Conservation (phyloP, 208 protist genomes). For the Trypanosoma avium region DNA sequence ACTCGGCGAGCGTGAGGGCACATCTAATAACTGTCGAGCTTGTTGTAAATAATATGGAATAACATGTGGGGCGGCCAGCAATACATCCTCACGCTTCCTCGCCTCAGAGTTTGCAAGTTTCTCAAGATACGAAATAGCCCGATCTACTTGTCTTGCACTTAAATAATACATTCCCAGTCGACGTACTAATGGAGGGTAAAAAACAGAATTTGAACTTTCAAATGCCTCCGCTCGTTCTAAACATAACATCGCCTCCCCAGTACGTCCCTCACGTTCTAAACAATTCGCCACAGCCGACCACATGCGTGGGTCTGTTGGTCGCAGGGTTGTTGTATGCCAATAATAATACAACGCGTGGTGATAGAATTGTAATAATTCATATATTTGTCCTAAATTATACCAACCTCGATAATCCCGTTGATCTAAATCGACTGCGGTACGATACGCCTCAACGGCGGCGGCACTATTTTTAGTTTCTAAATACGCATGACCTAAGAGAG, state of each 20-base stretch:
- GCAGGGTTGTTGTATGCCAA: slow-evolving; percentile 88
- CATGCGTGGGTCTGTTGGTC: slow-evolving; percentile 96
- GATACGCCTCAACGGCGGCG: slow-evolving; percentile 95
- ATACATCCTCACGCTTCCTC: slow-evolving; percentile 42
- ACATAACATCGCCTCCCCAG: slow-evolving; percentile 65
- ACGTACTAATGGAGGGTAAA: slow-evolving; percentile 68
- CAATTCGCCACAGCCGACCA: slow-evolving; percentile 83
- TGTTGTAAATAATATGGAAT: slow-evolving; percentile 61
- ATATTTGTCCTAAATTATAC: slow-evolving; percentile 98
- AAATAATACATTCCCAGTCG: slow-evolving; percentile 75
- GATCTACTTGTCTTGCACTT: slow-evolving; percentile 32
- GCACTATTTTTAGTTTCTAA: slow-evolving; percentile 95
- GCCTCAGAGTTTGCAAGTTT: slow-evolving; percentile 51
- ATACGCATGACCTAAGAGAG: slow-evolving; percentile 97
- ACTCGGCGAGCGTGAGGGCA: slow-evolving; percentile 49
- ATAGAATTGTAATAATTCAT: slow-evolving; percentile 95
- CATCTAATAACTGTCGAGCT: slow-evolving; percentile 46
- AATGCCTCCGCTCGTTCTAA: slow-evolving; percentile 73
- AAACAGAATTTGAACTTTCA: slow-evolving; percentile 37
- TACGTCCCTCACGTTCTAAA: slow-evolving; percentile 74
- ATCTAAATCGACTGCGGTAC: slow-evolving; percentile 93
- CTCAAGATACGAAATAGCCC: slow-evolving; percentile 65
- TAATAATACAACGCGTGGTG: slow-evolving; percentile 97
- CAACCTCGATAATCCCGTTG: slow-evolving; percentile 94
- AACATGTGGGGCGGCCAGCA: slow-evolving; percentile 67